A percentile compares a stretch with the other conserved stretches of the same genome.
Conservation (phyloP, 2,329 filamentous ascomycete genomes). For the Cercospora zeina region DNA sequence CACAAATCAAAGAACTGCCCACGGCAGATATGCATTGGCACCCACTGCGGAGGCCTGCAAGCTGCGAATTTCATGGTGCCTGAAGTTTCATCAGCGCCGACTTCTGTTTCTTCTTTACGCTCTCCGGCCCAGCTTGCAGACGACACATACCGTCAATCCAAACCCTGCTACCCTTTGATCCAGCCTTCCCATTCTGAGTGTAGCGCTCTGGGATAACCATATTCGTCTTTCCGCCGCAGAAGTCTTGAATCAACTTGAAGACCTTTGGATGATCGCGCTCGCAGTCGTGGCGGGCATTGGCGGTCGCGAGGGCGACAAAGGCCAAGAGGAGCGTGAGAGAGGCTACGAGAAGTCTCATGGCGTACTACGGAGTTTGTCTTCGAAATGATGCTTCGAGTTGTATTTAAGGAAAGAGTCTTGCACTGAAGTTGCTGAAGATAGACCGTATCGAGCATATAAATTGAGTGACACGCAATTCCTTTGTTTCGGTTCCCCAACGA, state of each 20-base stretch:
- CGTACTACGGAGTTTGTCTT: not conserved
- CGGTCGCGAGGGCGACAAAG: not conserved
- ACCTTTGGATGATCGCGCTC: not conserved
- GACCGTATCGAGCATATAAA: too few species aligned
- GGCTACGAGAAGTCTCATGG: not conserved
- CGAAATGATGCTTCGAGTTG: not conserved
- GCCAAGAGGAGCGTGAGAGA: not conserved
- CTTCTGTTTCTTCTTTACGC: not conserved
- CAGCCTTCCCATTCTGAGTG: not conserved
- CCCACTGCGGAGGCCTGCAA: not conserved
- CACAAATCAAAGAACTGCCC: conserved; percentile 3
- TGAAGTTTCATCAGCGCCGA: conserved; percentile 24
- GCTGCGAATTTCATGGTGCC: not conserved
- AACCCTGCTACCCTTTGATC: not conserved
- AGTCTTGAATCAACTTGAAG: not conserved
- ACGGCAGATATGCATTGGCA: not conserved
- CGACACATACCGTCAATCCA: not conserved
- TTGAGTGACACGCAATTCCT: not conserved
- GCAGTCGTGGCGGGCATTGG: not conserved
- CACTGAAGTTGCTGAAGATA: not conserved
- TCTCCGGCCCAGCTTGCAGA: not conserved
- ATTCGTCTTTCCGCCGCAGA: not conserved
- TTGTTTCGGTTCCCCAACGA: not conserved
- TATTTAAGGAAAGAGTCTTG: not conserved
- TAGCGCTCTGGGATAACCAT: not conserved